phyloP scores from a whole-genome alignment of 2,329 filamentous ascomycete genomes.

The Rutstroemia sydowiana region DNA sequence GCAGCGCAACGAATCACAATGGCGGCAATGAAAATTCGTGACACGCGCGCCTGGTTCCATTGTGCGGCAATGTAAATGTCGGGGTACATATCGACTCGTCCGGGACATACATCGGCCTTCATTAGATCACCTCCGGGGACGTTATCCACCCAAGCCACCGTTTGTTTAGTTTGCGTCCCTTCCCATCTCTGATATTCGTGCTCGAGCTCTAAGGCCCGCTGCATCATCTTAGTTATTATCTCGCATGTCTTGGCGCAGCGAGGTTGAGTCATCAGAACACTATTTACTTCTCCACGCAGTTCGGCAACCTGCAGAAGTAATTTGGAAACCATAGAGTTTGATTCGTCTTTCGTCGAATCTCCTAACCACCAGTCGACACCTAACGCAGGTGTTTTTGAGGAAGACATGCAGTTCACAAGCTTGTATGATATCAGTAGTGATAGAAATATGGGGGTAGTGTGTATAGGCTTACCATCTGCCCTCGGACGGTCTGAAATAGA shows the following conservation, averaged over 20 bases:
- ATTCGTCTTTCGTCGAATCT: slow-evolving; percentile 43
- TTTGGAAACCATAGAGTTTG: slow-evolving; percentile 36
- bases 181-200: slow-evolving; percentile 46
- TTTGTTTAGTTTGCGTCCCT: slow-evolving; percentile 39
- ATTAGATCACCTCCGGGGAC: slow-evolving; percentile 45
- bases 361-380: slow-evolving; percentile 53
- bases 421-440: slow-evolving; percentile 19
- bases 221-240: slow-evolving; percentile 44
- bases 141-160: slow-evolving; percentile 50
- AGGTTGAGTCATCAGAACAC: slow-evolving; percentile 39
- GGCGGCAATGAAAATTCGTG: slow-evolving; percentile 47
- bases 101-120: slow-evolving; percentile 50
- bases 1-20: slow-evolving; percentile 52
- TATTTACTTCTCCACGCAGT: slow-evolving; percentile 47
- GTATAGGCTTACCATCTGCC: slow-evolving; percentile 45
- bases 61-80: slow-evolving; percentile 53
- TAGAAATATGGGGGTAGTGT: neutral
- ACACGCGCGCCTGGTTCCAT: slow-evolving; percentile 48
- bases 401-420: slow-evolving; percentile 51
- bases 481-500: slow-evolving; percentile 53
- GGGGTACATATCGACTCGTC: slow-evolving; percentile 50
- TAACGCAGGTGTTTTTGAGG: slow-evolving; percentile 45
- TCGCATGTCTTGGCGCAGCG: slow-evolving; percentile 44
- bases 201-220: slow-evolving; percentile 45
- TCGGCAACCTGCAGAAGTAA: slow-evolving; percentile 48